Evolutionary conservation across 345 rosid genomes (phyloP).

Genomic region (Excoecaria cochinchinensis): DNA sequence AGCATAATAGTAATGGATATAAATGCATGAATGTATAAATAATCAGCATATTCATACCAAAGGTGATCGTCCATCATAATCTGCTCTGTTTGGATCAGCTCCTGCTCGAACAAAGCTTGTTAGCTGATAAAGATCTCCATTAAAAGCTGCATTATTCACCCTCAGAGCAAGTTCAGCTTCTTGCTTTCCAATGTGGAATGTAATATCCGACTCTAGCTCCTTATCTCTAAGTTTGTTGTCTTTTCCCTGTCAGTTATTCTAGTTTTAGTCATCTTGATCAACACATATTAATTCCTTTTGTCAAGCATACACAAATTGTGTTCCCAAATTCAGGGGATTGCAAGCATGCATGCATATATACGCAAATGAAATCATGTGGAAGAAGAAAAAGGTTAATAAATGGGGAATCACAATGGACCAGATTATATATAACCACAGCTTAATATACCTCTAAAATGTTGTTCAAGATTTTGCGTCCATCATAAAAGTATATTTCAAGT

Average conservation of each 20-base stretch:
- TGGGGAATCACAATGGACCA: background rate
- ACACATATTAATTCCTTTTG: background rate
- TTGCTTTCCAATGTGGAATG: slow-evolving; percentile 87
- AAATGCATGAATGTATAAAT: background rate
- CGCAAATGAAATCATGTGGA: background rate
- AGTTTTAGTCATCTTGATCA: slow-evolving; percentile 8
- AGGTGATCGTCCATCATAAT: slow-evolving; percentile 92
- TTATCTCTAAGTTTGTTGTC: slow-evolving; percentile 64
- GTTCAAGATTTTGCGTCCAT: slow-evolving; percentile 76
- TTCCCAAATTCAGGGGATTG: background rate
- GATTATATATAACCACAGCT: background rate
- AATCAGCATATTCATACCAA: slow-evolving; percentile 47
- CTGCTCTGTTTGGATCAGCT: slow-evolving; percentile 83
- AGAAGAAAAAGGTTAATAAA: background rate
- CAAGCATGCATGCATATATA: background rate
- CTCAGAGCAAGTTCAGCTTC: slow-evolving; percentile 93
- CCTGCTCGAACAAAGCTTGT: slow-evolving; percentile 76
- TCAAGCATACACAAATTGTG: background rate
- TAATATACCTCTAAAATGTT: slow-evolving; percentile 72
- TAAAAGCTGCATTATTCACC: slow-evolving; percentile 76
- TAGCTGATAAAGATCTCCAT: slow-evolving; percentile 80
- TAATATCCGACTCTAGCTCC: slow-evolving; percentile 75
- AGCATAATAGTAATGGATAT: background rate
- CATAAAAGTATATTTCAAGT: slow-evolving; percentile 86
- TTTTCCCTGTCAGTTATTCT: slow-evolving; percentile 54